Evolutionary conservation across 192 early-diverging fungal genomes (phyloP).

Genomic region (Irineochytrium annulatum): DNA sequence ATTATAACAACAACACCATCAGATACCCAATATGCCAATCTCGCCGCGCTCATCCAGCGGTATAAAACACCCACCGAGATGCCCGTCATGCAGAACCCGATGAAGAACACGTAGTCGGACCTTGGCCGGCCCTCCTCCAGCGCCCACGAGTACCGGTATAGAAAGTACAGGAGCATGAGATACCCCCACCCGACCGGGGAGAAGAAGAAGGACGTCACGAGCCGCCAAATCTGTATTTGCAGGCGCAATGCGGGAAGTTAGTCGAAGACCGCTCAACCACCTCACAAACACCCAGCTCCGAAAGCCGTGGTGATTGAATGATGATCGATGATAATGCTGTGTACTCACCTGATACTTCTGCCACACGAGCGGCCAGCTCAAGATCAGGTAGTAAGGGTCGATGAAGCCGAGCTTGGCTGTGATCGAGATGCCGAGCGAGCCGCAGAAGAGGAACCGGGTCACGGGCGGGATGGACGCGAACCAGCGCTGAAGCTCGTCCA

Average conservation of each 20-base stretch:
- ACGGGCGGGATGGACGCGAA: slow-evolving; percentile 55
- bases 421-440: slow-evolving; percentile 44
- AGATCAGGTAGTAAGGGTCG: slow-evolving; percentile 32
- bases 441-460: slow-evolving; percentile 52
- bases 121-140: slow-evolving; percentile 66
- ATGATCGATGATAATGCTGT: no score
- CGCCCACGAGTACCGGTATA: slow-evolving; percentile 66
- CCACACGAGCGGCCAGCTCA: slow-evolving; percentile 50
- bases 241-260: no score
- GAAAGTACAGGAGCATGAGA: slow-evolving; percentile 67
- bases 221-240: slow-evolving; percentile 62
- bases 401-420: slow-evolving; percentile 37
- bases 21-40: background rate
- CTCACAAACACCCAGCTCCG: no score
- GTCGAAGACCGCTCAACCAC: no score
- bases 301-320: no score
- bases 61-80: slow-evolving; percentile 38
- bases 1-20: background rate
- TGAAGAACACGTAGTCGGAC: slow-evolving; percentile 78
- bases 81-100: slow-evolving; percentile 53
- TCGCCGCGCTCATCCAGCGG: no score
- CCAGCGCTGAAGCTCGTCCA: slow-evolving; percentile 50
- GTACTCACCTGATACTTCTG: slow-evolving; percentile 58
- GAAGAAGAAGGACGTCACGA: slow-evolving; percentile 65
- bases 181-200: slow-evolving; percentile 50